Evolutionary conservation across 192 early-diverging fungal species (phyloP), one percentile per base, ranked within the genome.

Genomic region (Gaertneriomyces semiglobifer): DNA sequence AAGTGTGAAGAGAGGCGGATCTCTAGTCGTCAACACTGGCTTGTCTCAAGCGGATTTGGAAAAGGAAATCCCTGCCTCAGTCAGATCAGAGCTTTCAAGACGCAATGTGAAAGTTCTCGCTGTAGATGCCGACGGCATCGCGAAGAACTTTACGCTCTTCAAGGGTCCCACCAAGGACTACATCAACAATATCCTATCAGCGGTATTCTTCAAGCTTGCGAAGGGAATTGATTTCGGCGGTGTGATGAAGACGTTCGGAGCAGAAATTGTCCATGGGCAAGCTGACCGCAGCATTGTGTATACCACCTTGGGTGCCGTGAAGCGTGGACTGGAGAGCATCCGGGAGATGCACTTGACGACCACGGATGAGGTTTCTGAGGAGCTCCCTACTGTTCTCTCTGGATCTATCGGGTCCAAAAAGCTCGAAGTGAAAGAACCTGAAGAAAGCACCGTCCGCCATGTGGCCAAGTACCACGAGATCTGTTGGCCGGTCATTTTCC

Each of bases 401-500:
- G 57, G 55, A 10, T 64, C 71, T 42, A 43, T 79, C 14, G 63
- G 20, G 3, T 59, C 63, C 20, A 55, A 64, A 47, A 71, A 63
- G 45, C 10, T 73, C 39, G 20, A 43, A n/a, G 33, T 47, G 33
- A 83, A 85, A 5, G 74, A 74, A 8, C 78, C 83, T 65, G 72
- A 75, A 16, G 74, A 64, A 42, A 71, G 62, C 44, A 51, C 51
- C 16, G 52, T 7, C 51, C 25, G 47, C 12, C 58, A 58, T 42
- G 61, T 78, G 25, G 62, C 63, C 4, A 77, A 60, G 44, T 81
- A 75, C 77, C 86, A 90, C 61, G 61, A 80, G 60, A 81, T 84
- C 40, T 84, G 84, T 8, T 81, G 79, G 67, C 81, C 88, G 14
- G 53, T 88, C 19, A 70, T 91, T 67, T 93, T 93, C 78, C 82